These are phyloP conservation scores for Boletus subcaerulescens DNA, from an alignment of 768 basidiomycete species.

Conservation along the genomic window DNA sequence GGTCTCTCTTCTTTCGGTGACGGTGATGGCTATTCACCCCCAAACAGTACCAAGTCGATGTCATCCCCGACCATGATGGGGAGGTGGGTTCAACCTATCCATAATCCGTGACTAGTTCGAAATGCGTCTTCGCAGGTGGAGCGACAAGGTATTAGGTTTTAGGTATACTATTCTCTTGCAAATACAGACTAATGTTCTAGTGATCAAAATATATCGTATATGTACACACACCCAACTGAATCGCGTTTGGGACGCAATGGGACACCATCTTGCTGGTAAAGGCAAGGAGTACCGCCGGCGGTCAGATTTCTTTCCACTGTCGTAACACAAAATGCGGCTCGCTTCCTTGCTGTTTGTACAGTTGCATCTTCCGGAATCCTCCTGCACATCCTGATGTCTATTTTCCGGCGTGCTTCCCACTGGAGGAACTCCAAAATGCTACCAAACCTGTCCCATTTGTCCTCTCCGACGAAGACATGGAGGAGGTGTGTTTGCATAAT, in stretches of 20 bases:
- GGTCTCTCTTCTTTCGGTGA: slow-evolving; percentile 10
- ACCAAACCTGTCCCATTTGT: slow-evolving; percentile 23
- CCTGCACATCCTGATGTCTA: slow-evolving; percentile 42
- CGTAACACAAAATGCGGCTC: not conserved
- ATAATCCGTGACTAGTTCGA: not conserved
- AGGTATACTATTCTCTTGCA: not conserved
- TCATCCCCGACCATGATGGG: slow-evolving; percentile 37
- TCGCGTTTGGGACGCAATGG: slow-evolving; percentile 46
- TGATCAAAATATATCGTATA: slow-evolving; percentile 48
- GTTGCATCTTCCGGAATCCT: slow-evolving; percentile 45
- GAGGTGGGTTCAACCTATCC: slow-evolving; percentile 17
- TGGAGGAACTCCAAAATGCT: slow-evolving; percentile 26
- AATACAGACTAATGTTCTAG: slow-evolving; percentile 22
- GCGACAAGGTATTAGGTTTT: slow-evolving; percentile 33
- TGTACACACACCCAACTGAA: slow-evolving; percentile 48
- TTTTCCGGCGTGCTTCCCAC: slow-evolving; percentile 52
- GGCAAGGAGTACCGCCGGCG: slow-evolving; percentile 54
- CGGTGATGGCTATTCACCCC: not conserved
- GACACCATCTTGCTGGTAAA: slow-evolving; percentile 38
- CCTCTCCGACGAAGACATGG: slow-evolving; percentile 43
- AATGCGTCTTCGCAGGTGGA: slow-evolving; percentile 32
- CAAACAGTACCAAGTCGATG: slow-evolving; percentile 48
- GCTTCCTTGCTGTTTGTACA: slow-evolving; percentile 15
- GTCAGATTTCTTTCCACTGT: slow-evolving; percentile 26
- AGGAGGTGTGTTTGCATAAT: slow-evolving; percentile 37